phyloP scores from a whole-genome alignment of 306 rosid species.

The Coriaria nepalensis region DNA sequence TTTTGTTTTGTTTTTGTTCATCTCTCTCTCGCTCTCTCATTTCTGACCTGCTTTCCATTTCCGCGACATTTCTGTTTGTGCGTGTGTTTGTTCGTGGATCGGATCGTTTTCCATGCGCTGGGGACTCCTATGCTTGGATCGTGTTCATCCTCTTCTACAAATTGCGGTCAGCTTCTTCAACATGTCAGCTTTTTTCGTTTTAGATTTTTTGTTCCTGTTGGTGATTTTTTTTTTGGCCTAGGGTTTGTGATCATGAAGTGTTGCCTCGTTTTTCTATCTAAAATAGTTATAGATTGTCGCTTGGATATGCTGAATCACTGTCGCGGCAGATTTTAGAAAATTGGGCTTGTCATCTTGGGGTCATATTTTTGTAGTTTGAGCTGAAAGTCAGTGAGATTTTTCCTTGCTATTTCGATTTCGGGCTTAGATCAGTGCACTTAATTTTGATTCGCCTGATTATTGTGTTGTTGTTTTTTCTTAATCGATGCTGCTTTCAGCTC shows the following conservation, averaged over 20 bases:
- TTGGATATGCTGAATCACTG: too few species aligned
- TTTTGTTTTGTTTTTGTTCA: neutral
- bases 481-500: constrained; percentile 20
- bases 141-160: constrained; percentile 16
- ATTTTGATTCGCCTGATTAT: neutral
- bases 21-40: constrained; percentile 5
- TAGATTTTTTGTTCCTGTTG: neutral
- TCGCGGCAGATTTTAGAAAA: too few species aligned
- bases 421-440: neutral
- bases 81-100: constrained; percentile 12
- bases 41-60: neutral
- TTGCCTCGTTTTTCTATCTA: neutral
- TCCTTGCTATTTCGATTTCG: too few species aligned
- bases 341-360: too few species aligned
- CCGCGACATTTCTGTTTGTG: neutral
- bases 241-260: too few species aligned
- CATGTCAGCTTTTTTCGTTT: neutral
- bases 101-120: constrained; percentile 18
- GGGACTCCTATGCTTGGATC: constrained; percentile 24
- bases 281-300: too few species aligned
- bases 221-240: constrained; percentile 3
- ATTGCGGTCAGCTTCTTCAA: constrained; percentile 25
- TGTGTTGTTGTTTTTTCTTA: too few species aligned
- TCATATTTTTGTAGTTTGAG: neutral
- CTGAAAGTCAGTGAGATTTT: neutral